phyloP scores from a whole-genome alignment of 257 asterid genomes.

The Misopates orontium region DNA sequence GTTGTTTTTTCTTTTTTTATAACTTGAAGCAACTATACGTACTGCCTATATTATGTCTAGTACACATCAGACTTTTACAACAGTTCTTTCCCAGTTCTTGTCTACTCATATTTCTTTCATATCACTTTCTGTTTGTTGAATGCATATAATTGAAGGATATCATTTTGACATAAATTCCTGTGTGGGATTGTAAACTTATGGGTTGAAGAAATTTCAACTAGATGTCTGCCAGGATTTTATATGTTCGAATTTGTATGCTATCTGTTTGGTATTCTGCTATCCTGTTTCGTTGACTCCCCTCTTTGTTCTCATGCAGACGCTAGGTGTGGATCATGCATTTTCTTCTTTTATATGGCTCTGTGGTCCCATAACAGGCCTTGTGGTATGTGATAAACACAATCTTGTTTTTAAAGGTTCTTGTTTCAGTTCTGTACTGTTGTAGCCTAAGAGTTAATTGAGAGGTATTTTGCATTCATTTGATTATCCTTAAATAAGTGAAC shows the following conservation, averaged over 20 bases:
- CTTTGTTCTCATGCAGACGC: constrained; percentile 73
- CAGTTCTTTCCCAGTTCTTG: neutral
- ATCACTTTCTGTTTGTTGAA: constrained; percentile 10
- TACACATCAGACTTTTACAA: neutral
- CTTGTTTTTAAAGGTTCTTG: constrained; percentile 1
- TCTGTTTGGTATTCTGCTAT: constrained; percentile 11
- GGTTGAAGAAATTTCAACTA: constrained; percentile 11
- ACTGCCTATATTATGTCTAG: neutral
- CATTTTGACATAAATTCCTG: constrained; percentile 1
- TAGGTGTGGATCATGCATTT: constrained; percentile 92
- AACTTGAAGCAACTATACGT: neutral
- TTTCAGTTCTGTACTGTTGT: constrained; percentile 16
- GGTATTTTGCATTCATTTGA: constrained; percentile 9
- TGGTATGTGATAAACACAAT: constrained; percentile 55
- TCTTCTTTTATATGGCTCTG: constrained; percentile 99
- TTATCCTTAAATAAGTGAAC: constrained; percentile 11
- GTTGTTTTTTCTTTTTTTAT: neutral
- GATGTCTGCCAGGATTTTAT: constrained; percentile 6
- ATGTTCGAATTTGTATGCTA: neutral
- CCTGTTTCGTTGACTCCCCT: constrained; percentile 27
- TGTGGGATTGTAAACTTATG: neutral
- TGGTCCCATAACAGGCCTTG: constrained; percentile 99
- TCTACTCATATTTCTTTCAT: neutral
- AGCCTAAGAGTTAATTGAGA: constrained; percentile 20
- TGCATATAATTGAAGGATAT: constrained; percentile 16